Evolutionary conservation across 495 filamentous ascomycete genomes (phyloP).

Genomic region (Tuber borchii): DNA sequence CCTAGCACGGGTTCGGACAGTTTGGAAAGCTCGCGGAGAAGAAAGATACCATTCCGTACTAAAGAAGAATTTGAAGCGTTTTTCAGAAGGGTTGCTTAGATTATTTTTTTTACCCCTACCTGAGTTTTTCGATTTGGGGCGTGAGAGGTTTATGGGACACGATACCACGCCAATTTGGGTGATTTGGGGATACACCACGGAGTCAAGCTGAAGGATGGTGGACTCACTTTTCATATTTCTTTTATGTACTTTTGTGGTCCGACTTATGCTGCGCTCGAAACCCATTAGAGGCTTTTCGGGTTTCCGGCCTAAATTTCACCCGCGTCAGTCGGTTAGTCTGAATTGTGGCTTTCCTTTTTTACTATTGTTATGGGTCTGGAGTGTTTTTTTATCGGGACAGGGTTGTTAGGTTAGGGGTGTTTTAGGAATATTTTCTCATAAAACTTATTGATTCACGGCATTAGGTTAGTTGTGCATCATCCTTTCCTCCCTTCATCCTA

Average conservation of each 20-base stretch:
- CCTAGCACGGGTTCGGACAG: neutral
- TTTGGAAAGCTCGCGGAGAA: constrained; percentile 1
- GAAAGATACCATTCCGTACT: constrained; percentile 15
- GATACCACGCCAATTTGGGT: neutral
- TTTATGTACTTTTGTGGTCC: neutral
- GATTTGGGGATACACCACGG: neutral
- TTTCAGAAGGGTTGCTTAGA: constrained; percentile 31
- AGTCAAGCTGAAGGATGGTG: neutral
- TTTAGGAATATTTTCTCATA: neutral
- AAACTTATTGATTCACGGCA: neutral
- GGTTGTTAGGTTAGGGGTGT: neutral
- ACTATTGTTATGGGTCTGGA: neutral
- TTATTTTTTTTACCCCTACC: neutral
- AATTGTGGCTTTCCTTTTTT: neutral
- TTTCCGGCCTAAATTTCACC: neutral
- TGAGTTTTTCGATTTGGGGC: neutral
- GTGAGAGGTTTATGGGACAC: neutral
- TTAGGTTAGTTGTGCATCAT: neutral
- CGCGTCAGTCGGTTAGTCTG: neutral
- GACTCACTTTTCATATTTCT: neutral
- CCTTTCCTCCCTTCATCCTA: neutral
- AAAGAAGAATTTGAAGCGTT: constrained; percentile 38
- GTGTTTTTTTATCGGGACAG: neutral
- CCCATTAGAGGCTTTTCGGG: neutral
- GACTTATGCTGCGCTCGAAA: neutral